Evolutionary conservation across 306 rosid genomes (phyloP), one percentile per base, ranked within the genome.

Genomic region (Vigna unguiculata): DNA sequence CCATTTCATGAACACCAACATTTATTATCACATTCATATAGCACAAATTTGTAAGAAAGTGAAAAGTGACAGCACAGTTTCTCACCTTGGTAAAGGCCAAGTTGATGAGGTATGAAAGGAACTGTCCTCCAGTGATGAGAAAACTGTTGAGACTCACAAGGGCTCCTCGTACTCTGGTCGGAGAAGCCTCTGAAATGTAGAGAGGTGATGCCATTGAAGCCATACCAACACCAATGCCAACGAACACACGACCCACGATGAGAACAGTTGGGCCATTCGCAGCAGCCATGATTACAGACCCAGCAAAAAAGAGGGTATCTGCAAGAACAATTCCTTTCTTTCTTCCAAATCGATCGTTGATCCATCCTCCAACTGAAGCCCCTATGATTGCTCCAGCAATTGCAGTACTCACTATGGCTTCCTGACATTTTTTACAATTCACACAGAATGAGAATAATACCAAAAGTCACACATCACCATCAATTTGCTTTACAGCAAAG

Each of bases 121-220:
- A 88, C 54, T 90, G 95, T 8, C 95, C 95, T 0, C 95, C 95
- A 57, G 95, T 90, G 9, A 88, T 84, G 28, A 90, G 92, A 74
- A 90, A 87, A 45, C 84, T 85, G 69, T 90, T 90, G 20, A 85
- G 86, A 41, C 95, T 83, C 1, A 90, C 95, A 57, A 90, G 92
- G 21, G 95, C 95, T 12, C 95, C 95, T 22, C 95, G 61, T 12
- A 87, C 90, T 82, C 86, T 80, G 0, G 91, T 82, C 1, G 91
- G 95, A 1, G 95, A 90, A 63, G 95, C 88, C 68, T 90, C 95
- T 0, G 95, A 87, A 38, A 90, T 90, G 82, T 87, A 90, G 38
- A 90, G 62, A 2, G 95, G 91, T 3, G 95, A 53, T 17, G 95
- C 88, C 91, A 90, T 86, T 22, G 90, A 90, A 9, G 92, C 91